phyloP scores from a whole-genome alignment of 495 filamentous ascomycete genomes.

The Hypoxylon trugodes region DNA sequence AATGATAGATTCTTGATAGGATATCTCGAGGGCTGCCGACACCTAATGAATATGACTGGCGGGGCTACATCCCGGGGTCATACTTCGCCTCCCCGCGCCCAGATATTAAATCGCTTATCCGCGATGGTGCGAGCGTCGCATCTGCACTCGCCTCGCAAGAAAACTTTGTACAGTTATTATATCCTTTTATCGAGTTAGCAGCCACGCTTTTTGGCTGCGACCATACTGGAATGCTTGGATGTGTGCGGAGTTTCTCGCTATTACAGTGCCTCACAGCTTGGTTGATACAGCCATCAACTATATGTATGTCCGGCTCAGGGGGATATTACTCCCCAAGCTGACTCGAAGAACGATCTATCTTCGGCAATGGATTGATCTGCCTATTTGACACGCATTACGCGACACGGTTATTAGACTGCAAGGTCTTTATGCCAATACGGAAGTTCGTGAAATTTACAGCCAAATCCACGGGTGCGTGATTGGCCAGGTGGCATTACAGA shows the following conservation, averaged over 20 bases:
- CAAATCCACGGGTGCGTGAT: conserved; percentile 38
- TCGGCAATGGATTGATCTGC: conserved; percentile 46
- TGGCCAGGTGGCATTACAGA: conserved; percentile 10
- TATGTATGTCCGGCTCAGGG: conserved; percentile 35
- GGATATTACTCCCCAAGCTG: conserved; percentile 35
- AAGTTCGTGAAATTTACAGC: conserved; percentile 43
- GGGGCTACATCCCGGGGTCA: conserved; percentile 6
- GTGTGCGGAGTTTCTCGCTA: conserved; percentile 21
- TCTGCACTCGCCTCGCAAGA: neutral
- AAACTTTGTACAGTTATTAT: neutral
- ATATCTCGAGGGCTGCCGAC: conserved; percentile 18
- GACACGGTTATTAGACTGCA: conserved; percentile 45
- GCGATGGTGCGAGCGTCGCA: too few relatives aligned
- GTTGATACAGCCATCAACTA: conserved; percentile 41
- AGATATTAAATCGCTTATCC: conserved; percentile 5
- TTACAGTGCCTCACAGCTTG: conserved; percentile 38
- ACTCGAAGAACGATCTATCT: conserved; percentile 41
- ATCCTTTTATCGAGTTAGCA: neutral
- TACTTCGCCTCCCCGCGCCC: conserved; percentile 8
- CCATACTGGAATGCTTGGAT: conserved; percentile 5
- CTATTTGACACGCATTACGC: conserved; percentile 42
- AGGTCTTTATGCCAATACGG: conserved; percentile 41
- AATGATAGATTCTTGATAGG: conserved; percentile 10
- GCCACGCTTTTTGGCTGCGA: conserved; percentile 8
- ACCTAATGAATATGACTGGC: neutral